Percentiles rank a stretch among this genome's conserved stretches.
These are phyloP conservation scores for Ephemerocybe angulata DNA, from an alignment of 768 basidiomycete species.

Conservation along the genomic window DNA sequence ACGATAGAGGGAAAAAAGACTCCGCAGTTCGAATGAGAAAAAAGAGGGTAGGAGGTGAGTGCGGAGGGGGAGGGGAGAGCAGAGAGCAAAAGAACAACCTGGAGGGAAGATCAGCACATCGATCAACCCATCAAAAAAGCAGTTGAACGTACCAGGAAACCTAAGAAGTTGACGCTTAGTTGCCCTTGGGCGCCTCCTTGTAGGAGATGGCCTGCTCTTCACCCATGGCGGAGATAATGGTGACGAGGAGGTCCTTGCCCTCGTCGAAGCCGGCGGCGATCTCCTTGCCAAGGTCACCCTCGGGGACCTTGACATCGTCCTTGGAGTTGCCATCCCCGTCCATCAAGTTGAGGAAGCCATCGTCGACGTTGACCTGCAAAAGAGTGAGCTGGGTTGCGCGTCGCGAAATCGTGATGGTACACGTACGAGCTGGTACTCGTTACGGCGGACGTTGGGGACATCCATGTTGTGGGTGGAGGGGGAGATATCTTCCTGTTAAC, in stretches of 20 bases:
- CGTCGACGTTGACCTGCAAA: slow-evolving; percentile 81
- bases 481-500: slow-evolving; percentile 79
- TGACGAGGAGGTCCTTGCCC: slow-evolving; percentile 85
- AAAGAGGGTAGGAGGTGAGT: too few relatives aligned
- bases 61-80: slow-evolving; percentile 1
- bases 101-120: slow-evolving; percentile 1
- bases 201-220: slow-evolving; percentile 88
- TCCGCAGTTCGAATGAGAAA: not conserved
- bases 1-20: not conserved
- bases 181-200: slow-evolving; percentile 84
- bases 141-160: slow-evolving; percentile 55
- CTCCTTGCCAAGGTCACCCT: slow-evolving; percentile 71
- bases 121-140: slow-evolving; percentile 83
- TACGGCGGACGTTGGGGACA: slow-evolving; percentile 88
- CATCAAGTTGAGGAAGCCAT: slow-evolving; percentile 95
- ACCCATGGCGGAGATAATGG: slow-evolving; percentile 84
- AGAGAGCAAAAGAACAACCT: slow-evolving; percentile 6
- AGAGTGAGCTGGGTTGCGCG: slow-evolving; percentile 7
- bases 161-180: slow-evolving; percentile 32
- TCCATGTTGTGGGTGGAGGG: slow-evolving; percentile 99
- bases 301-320: slow-evolving; percentile 94
- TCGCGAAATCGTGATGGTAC: slow-evolving; percentile 5
- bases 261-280: slow-evolving; percentile 73
- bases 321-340: slow-evolving; percentile 71
- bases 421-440: slow-evolving; percentile 86